A percentile compares a stretch with the other conserved stretches of the same genome.
Conservation (phyloP, 352 stramenopile genomes). For the Aphanomyces invadans region DNA sequence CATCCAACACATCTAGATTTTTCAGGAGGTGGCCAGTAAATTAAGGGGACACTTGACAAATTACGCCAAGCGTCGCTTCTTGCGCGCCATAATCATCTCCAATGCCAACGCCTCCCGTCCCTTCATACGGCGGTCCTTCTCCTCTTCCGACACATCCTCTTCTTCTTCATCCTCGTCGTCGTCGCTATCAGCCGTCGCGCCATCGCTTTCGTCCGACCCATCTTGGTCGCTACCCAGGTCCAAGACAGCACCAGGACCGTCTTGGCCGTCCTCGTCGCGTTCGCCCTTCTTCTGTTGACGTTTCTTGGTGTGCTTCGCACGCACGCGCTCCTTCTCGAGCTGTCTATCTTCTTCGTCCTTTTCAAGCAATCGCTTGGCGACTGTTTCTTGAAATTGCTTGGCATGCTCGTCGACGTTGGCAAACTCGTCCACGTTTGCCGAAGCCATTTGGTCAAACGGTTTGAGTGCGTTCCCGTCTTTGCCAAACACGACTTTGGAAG, state of each 20-base stretch:
- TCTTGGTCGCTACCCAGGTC: conserved; percentile 27
- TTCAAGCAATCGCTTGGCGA: conserved; percentile 57
- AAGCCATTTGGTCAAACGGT: conserved; percentile 49
- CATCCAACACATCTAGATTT: too few relatives aligned
- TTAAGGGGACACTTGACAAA: neutral
- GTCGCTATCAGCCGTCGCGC: conserved; percentile 30
- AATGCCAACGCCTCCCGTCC: conserved; percentile 71
- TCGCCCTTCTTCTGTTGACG: conserved; percentile 78
- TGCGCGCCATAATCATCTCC: conserved; percentile 39
- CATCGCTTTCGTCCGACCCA: conserved; percentile 28
- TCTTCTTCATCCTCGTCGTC: conserved; percentile 31
- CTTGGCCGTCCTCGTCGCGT: conserved; percentile 39
- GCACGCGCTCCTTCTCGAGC: conserved; percentile 80
- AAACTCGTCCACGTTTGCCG: conserved; percentile 33
- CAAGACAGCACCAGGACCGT: conserved; percentile 15
- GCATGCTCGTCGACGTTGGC: conserved; percentile 61
- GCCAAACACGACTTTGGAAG: conserved; percentile 90
- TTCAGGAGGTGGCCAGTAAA: neutral
- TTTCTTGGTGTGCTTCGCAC: conserved; percentile 85
- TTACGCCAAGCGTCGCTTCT: conserved; percentile 21
- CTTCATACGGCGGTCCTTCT: conserved; percentile 8
- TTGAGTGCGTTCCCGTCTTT: conserved; percentile 86
- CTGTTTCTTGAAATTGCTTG: conserved; percentile 50
- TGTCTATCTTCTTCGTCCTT: conserved; percentile 73
- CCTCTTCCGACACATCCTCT: conserved; percentile 27